phyloP scores from a whole-genome alignment of 371 early-diverging fungal species.

The Saksenaea vasiformis region DNA sequence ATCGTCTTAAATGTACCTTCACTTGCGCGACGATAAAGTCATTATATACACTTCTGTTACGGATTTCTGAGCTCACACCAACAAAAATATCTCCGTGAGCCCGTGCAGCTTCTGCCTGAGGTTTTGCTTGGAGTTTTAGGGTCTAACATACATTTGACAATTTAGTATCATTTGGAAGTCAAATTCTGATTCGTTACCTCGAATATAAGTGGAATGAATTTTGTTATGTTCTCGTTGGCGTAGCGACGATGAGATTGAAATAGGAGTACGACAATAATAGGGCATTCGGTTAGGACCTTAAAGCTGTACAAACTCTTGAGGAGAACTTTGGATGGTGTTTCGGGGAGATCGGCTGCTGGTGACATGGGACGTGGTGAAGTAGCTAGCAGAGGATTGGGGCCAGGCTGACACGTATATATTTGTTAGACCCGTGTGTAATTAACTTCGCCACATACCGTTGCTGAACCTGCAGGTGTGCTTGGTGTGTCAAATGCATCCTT shows the following conservation, averaged over 20 bases:
- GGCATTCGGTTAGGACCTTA: slow-evolving; percentile 97
- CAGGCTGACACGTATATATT: slow-evolving; percentile 44
- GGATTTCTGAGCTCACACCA: slow-evolving; percentile 81
- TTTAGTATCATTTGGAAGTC: neutral
- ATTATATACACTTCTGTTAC: slow-evolving; percentile 69
- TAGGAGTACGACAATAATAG: slow-evolving; percentile 95
- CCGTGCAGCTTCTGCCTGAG: slow-evolving; percentile 76
- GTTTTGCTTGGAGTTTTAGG: slow-evolving; percentile 74
- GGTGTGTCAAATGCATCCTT: slow-evolving; percentile 78
- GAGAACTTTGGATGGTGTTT: slow-evolving; percentile 67
- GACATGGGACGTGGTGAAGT: slow-evolving; percentile 81
- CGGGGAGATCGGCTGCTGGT: slow-evolving; percentile 69
- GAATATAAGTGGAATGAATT: slow-evolving; percentile 89
- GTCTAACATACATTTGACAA: slow-evolving; percentile 48
- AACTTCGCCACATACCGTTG: slow-evolving; percentile 48
- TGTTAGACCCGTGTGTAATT: slow-evolving; percentile 8
- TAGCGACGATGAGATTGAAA: slow-evolving; percentile 87
- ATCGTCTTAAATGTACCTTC: slow-evolving; percentile 53
- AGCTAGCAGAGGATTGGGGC: slow-evolving; percentile 50
- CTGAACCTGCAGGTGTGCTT: slow-evolving; percentile 52
- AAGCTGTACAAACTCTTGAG: slow-evolving; percentile 83
- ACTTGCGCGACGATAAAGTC: slow-evolving; percentile 91
- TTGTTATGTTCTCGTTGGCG: slow-evolving; percentile 77
- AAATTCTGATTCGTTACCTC: slow-evolving; percentile 50
- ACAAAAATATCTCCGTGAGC: slow-evolving; percentile 73